Conservation (phyloP, 192 early-diverging fungal genomes). For the Coemansia sp. region DNA sequence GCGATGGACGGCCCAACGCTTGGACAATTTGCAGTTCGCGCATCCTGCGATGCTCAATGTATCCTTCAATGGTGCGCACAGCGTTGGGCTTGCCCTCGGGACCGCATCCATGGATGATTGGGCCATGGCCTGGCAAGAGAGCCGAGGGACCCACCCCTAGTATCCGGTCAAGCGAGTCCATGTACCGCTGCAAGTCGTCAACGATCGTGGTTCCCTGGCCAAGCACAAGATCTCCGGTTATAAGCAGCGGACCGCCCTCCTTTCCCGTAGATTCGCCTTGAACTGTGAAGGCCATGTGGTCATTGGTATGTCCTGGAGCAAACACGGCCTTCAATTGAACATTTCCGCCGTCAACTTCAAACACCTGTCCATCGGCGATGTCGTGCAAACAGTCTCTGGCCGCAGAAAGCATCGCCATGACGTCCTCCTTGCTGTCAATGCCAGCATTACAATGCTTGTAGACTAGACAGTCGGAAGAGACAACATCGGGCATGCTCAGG, state of each 20-base stretch:
- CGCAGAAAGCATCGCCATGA: conserved; percentile 1
- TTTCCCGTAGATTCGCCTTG: conserved; percentile 60
- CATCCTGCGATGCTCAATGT: conserved; percentile 75
- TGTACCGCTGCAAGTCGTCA: conserved; percentile 69
- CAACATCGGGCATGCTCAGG: conserved; percentile 22
- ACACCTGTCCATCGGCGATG: conserved; percentile 63
- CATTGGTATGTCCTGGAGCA: conserved; percentile 82
- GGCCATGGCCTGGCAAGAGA: conserved; percentile 82
- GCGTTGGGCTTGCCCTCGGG: conserved; percentile 50
- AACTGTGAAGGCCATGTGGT: conserved; percentile 76
- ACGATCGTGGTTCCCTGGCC: conserved; percentile 85
- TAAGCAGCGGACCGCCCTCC: conserved; percentile 38
- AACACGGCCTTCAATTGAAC: conserved; percentile 63
- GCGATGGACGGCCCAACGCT: conserved; percentile 23
- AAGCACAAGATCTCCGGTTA: conserved; percentile 82
- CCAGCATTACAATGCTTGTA: conserved; percentile 21
- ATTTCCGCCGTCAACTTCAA: conserved; percentile 64
- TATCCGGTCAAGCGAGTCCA: conserved; percentile 65
- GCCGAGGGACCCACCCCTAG: conserved; percentile 37
- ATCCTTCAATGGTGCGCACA: conserved; percentile 64
- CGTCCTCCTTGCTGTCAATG: conserved; percentile 9
- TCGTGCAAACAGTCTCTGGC: conserved; percentile 13
- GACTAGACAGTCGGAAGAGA: conserved; percentile 19
- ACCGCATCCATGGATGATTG: conserved; percentile 58
- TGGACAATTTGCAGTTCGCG: conserved; percentile 77